Evolutionary conservation across 2,329 filamentous ascomycete species (phyloP), one percentile per base, ranked within the genome.

Genomic region (Diaporthe sp.): DNA sequence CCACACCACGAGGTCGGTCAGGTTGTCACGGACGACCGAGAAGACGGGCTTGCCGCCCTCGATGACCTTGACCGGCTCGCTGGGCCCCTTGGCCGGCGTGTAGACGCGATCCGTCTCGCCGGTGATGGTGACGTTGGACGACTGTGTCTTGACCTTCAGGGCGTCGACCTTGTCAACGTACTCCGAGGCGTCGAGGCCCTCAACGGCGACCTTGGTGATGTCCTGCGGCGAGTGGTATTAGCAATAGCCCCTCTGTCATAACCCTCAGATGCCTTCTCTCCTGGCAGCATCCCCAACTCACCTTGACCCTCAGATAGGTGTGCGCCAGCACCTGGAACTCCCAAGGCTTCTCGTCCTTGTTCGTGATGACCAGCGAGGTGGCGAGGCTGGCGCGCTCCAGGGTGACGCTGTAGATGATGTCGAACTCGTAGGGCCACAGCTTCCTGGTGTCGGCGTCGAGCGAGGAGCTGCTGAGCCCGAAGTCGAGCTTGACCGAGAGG

Each of bases 251-350:
- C 17, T 19, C 4, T 53, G 46, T 13, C n/a, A n/a, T 22, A 1
- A 5, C 22, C 9, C 7, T 2, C 1, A 9, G 28, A 7, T 7
- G 39, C 15, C 65, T 3, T 6, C 6, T 7, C 44, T 8, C 8
- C 0, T 22, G 65, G 46, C 4, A 25, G 46, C 2, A 19, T 7
- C 4, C 15, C n/a, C 28, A 71, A 85, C 91, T 77, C 87, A 98
- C 96, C 80, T 93, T 89, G 79, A 98, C 88, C 73, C 88, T 90
- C 79, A 98, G 91, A 85, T 99, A 99, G 8, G 94, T 97, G 86
- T 99, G 97, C 84, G 98, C 87, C 81, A 99, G 86, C 75, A 94
- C 91, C 87, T 98, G 95, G 85, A 96, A 98, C 79, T 98, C 96
- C 84, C 98, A 98, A 42, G 94, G 87, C 85, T 92, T 87, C 51